These are phyloP conservation scores for Colletotrichum plurivorum DNA, from an alignment of 2,329 filamentous ascomycete species.

Conservation along the genomic window DNA sequence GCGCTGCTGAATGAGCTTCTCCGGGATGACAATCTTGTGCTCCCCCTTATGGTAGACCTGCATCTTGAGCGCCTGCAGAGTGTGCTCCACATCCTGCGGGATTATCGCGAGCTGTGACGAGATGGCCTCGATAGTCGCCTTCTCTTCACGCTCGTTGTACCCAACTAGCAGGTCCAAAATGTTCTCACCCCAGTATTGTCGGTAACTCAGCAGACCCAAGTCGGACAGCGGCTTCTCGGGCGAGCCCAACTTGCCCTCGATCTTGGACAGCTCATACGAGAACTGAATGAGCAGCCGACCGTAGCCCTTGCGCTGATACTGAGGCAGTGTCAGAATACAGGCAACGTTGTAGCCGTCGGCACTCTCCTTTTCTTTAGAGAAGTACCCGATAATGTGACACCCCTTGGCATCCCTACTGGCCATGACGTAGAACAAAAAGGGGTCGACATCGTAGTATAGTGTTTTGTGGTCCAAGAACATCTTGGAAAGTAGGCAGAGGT, in stretches of 20 bases:
- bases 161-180: conserved; percentile 89
- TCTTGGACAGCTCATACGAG: conserved; percentile 95
- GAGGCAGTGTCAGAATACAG: conserved; percentile 95
- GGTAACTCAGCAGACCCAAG: conserved; percentile 91
- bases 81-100: conserved; percentile 96
- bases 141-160: conserved; percentile 75
- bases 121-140: conserved; percentile 88
- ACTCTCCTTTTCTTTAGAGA: conserved; percentile 98
- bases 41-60: conserved; percentile 96
- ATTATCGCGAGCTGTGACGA: conserved; percentile 90
- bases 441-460: conserved; percentile 99
- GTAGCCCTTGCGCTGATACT: conserved; percentile 96
- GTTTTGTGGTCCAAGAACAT: conserved; percentile 99
- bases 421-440: conserved; percentile 99
- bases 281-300: conserved; percentile 96
- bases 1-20: conserved; percentile 82
- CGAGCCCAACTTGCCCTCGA: conserved; percentile 94
- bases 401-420: conserved; percentile 89
- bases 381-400: conserved; percentile 98
- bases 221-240: conserved; percentile 98
- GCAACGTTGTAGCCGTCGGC: conserved; percentile 98
- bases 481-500: conserved; percentile 93
- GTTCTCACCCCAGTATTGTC: conserved; percentile 97
- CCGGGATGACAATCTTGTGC: conserved; percentile 94
- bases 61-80: conserved; percentile 94